Conservation (phyloP, 441 rosid genomes). For the Codiaeum variegatum region DNA sequence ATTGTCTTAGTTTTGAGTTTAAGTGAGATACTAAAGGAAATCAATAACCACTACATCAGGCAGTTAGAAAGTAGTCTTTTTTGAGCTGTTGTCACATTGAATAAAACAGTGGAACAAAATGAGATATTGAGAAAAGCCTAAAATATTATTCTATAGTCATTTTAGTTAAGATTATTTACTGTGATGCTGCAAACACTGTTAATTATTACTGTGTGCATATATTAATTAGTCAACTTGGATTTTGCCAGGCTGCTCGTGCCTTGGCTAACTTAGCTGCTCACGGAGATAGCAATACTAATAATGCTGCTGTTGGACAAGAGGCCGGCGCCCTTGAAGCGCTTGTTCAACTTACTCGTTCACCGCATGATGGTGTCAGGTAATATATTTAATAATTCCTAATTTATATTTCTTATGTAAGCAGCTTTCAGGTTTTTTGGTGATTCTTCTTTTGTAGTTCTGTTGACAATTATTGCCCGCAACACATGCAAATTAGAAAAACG, state of each 20-base stretch:
- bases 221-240: constrained; percentile 5
- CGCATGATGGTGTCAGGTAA: constrained; percentile 94
- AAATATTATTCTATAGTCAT: background rate
- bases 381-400: background rate
- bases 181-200: background rate
- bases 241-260: constrained; percentile 88
- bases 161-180: background rate
- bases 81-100: background rate
- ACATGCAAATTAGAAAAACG: no score
- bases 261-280: constrained; percentile 98
- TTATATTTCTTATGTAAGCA: constrained; percentile 3
- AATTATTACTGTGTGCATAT: background rate
- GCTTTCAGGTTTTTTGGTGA: background rate
- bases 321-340: constrained; percentile 93
- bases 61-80: background rate
- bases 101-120: background rate
- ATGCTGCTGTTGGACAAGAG: constrained; percentile 96
- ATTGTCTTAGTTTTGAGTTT: background rate
- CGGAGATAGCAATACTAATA: constrained; percentile 89
- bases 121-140: constrained; percentile 6
- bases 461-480: no score
- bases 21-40: constrained; percentile 8
- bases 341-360: constrained; percentile 79
- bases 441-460: background rate
- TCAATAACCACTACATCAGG: background rate